Evolutionary conservation across 305 asterid species (phyloP), one percentile per base, ranked within the genome.

Genomic region (Fraxinus ornus): DNA sequence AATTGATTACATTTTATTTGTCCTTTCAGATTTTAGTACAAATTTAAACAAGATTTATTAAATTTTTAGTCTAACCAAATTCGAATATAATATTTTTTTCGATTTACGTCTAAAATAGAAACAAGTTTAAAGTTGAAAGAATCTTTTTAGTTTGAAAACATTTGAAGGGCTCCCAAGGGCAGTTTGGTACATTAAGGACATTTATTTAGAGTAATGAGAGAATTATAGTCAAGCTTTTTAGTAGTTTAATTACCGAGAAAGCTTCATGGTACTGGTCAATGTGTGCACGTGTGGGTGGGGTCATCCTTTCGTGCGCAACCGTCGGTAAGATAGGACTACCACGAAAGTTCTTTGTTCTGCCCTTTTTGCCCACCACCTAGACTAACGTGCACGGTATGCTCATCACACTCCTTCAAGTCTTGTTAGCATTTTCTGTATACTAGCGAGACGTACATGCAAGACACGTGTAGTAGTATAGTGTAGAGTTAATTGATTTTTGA

Each of bases 191-290:
- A 74, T 85, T 52, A 17, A 5, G 22, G 22, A 55, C 64, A 55
- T n/a, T 55, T 55, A n/a, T 55, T 55, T 55, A 55, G 8, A 55
- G 7, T 52, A 52, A 52, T 52, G 1, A 17, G 5, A 28, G 32
- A 52, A 49, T 49, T 17, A 15, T 15, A 49, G 64, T 22, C 22
- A 52, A 49, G 22, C 62, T 49, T 49, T 49, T 15, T 2, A 78
- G 39, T 71, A 4, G 85, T 3, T 24, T 68, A 80, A 81, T 81
- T 78, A 84, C 84, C 78, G 80, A 81, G 85, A 76, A 84, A 84
- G 76, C 57, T 57, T n/a, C 5, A 44, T 79, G 9, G 77, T 35
- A 6, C 24, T 0, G n/a, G 7, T 60, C 28, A 7, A 21, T 7
- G 70, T 0, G 30, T 60, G 70, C 70, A 60, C 70, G 70, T 60